Conservation (phyloP, 2,329 filamentous ascomycete genomes). For the Penicillium sp. region DNA sequence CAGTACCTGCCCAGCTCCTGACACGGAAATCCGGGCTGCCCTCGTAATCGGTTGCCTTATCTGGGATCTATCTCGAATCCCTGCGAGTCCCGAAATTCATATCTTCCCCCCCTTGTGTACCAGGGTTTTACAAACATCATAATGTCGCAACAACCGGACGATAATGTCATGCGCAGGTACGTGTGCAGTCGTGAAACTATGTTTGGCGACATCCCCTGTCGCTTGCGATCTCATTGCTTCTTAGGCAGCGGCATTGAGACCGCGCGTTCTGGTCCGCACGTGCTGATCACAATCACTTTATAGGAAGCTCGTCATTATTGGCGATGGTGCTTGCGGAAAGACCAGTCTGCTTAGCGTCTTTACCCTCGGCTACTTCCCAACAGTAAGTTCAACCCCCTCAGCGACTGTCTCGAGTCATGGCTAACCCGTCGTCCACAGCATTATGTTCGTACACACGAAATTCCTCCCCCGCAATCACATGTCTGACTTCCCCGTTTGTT, state of each 20-base stretch:
- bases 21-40: slow-evolving; percentile 14
- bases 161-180: slow-evolving; percentile 60
- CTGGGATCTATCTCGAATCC: slow-evolving; percentile 8
- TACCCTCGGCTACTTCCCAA: slow-evolving; percentile 96
- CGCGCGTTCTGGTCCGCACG: not conserved
- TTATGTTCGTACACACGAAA: slow-evolving; percentile 42
- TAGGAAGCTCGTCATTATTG: slow-evolving; percentile 96
- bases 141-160: slow-evolving; percentile 44
- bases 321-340: slow-evolving; percentile 96
- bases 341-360: slow-evolving; percentile 97
- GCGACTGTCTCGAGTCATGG: slow-evolving; percentile 20
- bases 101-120: slow-evolving; percentile 11
- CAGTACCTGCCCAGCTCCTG: slow-evolving; percentile 13
- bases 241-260: not conserved
- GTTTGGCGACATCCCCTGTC: not conserved
- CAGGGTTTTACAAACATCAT: slow-evolving; percentile 13
- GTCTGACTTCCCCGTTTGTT: slow-evolving; percentile 14
- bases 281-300: slow-evolving; percentile 20
- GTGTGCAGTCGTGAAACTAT: slow-evolving; percentile 27
- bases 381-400: slow-evolving; percentile 62
- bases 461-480: slow-evolving; percentile 1
- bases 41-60: slow-evolving; percentile 13
- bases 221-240: slow-evolving; percentile 7
- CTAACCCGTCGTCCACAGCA: slow-evolving; percentile 36
- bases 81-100: slow-evolving; percentile 12